Base-by-base conservation (phyloP, 805 yeast species). In the Saturnispora quitensis region DNA sequence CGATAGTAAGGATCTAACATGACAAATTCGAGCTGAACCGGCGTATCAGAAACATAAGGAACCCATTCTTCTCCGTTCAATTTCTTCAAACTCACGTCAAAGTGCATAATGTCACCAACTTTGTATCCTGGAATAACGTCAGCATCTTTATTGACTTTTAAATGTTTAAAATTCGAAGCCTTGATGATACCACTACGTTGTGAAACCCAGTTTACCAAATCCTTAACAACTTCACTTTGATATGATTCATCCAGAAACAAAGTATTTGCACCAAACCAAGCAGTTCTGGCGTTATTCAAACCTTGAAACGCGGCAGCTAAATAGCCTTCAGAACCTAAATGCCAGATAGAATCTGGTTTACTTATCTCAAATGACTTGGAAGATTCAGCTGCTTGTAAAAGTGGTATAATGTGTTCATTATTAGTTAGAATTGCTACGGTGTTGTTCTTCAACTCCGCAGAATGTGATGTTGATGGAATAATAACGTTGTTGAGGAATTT, bases 1-100 rank as follows among this genome's bases (percentile, higher is more conserved):
- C 99, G 81, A 64, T 89, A 89, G 72, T 91, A 93, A 43, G 99
- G 99, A 66, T 93, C 98, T 56, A 93, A 77, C 91, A 93, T 84
- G 61, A 78, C 80, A 67, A 89, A 81, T 61, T 89, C 90, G 52
- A 93, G 72, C 70, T 93, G 99, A 51, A 87, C 65, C 48, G 77
- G 75, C 40, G 72, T 73, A 6, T 63, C 67, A 4, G 55, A 43
- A 34, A 22, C 25, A 35, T 67, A 89, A 31, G 96, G 95, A 13
- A 64, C 72, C 97, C 96, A 93, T 50, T 68, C 47, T n/a, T 62
- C 58, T 38, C 78, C 80, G 45, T 71, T 60, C 63, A 71, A 71
- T 56, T 72, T 72, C 31, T 79, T 71, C 1, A 79, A 65, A 13
- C 78, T 81, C 43, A 76, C 66, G 34, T 75, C 72, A 59, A 75